phyloP scores from a whole-genome alignment of 2,329 filamentous ascomycete genomes.

The Apiospora rasikravindrae region DNA sequence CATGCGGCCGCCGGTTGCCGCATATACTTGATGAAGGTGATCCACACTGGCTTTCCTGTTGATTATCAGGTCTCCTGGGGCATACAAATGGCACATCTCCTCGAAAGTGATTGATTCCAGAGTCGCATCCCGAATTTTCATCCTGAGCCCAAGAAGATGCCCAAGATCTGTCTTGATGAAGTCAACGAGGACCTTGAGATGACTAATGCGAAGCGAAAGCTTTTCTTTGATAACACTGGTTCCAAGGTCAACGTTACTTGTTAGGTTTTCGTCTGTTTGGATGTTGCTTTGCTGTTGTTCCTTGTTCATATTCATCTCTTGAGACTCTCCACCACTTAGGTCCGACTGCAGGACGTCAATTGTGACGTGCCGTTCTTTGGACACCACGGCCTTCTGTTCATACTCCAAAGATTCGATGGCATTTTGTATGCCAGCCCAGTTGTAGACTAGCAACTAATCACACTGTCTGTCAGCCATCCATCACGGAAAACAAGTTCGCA shows the following conservation, averaged over 20 bases:
- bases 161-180: conserved; percentile 5
- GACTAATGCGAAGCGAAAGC: background rate
- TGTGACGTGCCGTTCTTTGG: background rate
- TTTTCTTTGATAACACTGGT: background rate
- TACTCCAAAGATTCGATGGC: background rate
- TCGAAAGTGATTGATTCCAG: background rate
- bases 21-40: background rate
- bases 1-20: background rate
- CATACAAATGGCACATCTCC: background rate
- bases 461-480: background rate
- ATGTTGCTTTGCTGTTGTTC: background rate
- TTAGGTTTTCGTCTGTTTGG: background rate
- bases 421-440: background rate
- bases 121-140: background rate
- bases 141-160: background rate
- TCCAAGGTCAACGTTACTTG: background rate
- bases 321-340: background rate
- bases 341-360: background rate
- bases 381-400: background rate
- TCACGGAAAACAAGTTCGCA: background rate
- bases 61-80: background rate
- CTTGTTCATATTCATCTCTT: background rate
- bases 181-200: background rate
- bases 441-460: background rate
- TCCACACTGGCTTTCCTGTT: too few species aligned